A percentile compares a stretch with the other conserved stretches of the same genome.
phyloP scores from a whole-genome alignment of 2,329 filamentous ascomycete species.

The Nothopassalora personata region DNA sequence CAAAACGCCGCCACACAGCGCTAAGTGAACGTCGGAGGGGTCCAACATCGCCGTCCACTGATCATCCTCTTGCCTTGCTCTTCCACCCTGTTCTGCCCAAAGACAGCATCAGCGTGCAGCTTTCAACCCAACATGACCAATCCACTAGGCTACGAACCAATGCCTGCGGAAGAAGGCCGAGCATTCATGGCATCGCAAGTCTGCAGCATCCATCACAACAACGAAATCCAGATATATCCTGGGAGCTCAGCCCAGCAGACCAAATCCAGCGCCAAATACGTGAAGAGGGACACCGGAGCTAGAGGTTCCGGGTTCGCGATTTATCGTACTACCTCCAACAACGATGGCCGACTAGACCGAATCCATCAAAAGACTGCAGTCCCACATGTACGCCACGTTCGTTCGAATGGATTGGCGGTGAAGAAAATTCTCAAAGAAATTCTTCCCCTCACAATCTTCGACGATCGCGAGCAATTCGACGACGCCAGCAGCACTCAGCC shows the following conservation, averaged over 20 bases:
- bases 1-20: no score
- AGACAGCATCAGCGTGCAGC: no score
- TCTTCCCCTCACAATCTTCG: conserved; percentile 11
- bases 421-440: conserved; percentile 11
- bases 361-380: conserved; percentile 10
- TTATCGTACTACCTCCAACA: conserved; percentile 17
- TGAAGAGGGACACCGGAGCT: conserved; percentile 14
- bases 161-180: background rate
- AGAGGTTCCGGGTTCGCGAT: no score
- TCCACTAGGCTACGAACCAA: background rate
- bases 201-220: background rate
- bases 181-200: background rate
- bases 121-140: background rate
- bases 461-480: conserved; percentile 10
- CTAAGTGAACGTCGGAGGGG: no score
- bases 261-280: conserved; percentile 14
- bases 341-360: conserved; percentile 12
- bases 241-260: conserved; percentile 2
- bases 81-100: no score
- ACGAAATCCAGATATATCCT: background rate
- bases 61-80: no score
- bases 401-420: conserved; percentile 4
- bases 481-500: conserved; percentile 1
- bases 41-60: no score
- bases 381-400: conserved; percentile 2